Percentiles rank a stretch among this genome's conserved stretches.
These are phyloP conservation scores for Solidago caesia DNA, from an alignment of 129 eudicot species.

Conservation along the genomic window DNA sequence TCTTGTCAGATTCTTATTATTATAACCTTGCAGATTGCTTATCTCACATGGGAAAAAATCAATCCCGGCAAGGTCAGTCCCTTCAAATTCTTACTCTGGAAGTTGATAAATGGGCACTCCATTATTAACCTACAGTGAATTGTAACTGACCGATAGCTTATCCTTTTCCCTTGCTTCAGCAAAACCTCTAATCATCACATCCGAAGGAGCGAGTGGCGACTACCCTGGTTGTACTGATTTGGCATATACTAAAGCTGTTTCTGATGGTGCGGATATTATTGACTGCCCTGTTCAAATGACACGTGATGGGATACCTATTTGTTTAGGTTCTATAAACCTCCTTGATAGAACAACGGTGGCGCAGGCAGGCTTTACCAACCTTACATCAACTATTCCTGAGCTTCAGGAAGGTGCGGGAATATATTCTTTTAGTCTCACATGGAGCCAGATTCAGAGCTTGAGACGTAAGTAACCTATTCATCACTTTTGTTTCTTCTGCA, in stretches of 20 bases:
- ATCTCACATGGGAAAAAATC: slow-evolving; percentile 60
- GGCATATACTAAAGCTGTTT: slow-evolving; percentile 68
- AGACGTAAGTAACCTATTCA: slow-evolving; percentile 53
- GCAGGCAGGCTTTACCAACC: slow-evolving; percentile 38
- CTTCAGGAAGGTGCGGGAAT: slow-evolving; percentile 54
- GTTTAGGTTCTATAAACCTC: slow-evolving; percentile 84
- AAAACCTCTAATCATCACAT: slow-evolving; percentile 60
- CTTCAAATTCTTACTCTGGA: background rate
- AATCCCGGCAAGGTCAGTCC: slow-evolving; percentile 54
- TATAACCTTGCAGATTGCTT: slow-evolving; percentile 67
- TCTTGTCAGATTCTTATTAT: slow-evolving; percentile 13
- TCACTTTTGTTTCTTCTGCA: background rate
- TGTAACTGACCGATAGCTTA: slow-evolving; percentile 17
- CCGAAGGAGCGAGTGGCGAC: slow-evolving; percentile 93
- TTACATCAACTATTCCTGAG: slow-evolving; percentile 39
- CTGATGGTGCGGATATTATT: slow-evolving; percentile 87
- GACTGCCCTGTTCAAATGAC: slow-evolving; percentile 95
- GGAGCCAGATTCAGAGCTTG: slow-evolving; percentile 65
- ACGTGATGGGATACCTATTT: slow-evolving; percentile 73
- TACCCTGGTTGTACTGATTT: slow-evolving; percentile 89
- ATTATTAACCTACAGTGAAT: background rate
- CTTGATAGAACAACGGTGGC: slow-evolving; percentile 60
- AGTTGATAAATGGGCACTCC: background rate
- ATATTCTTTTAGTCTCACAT: slow-evolving; percentile 66
- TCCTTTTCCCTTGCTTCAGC: slow-evolving; percentile 44